Evolutionary conservation across 140 eudicot species (phyloP), one percentile per base, ranked within the genome.

Genomic region (Senecio squalidus): DNA sequence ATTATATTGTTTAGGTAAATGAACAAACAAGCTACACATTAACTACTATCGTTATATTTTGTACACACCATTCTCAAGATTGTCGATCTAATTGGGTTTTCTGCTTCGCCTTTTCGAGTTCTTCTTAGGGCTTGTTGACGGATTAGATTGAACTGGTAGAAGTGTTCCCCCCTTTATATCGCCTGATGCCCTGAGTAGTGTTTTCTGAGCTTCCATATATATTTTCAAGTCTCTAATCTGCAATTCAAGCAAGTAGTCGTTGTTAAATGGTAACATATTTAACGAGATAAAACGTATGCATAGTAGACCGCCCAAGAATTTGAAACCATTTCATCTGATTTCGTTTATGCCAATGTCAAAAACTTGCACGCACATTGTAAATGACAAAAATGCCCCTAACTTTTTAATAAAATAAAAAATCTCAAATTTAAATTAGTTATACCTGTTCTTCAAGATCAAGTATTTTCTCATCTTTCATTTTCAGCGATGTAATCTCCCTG

Each of bases 401-500:
- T n/a, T n/a, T n/a, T n/a, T n/a, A n/a, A n/a, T n/a, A n/a, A 15
- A 65, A 25, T 47, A 5, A 17, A 46, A 58, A 36, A 27, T 27
- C 13, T 14, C 36, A 46, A 15, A 18, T 2, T 4, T 31, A 14
- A 17, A 53, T 1, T 27, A 26, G 16, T 23, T 4, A 13, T 57
- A 90, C 97, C 94, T 92, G 96, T 63, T 87, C 98, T 68, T 87
- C 83, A 25, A 92, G 71, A 60, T 87, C 98, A 7, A 66, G 18
- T 40, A 87, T 77, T 59, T 74, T 72, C 49, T 82, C 93, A 38
- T 84, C 82, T 70, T 70, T 92, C 17, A 49, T 58, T 60, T 58
- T 79, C 39, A 73, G 63, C 36, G 17, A 28, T 25, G 70, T 64
- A 54, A 23, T 71, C 71, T 70, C 84, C 80, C 98, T 92, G 72